Evolutionary conservation across 2,329 filamentous ascomycete species (phyloP), one percentile per base, ranked within the genome.

Genomic region (Verticillium zaregamsianum): DNA sequence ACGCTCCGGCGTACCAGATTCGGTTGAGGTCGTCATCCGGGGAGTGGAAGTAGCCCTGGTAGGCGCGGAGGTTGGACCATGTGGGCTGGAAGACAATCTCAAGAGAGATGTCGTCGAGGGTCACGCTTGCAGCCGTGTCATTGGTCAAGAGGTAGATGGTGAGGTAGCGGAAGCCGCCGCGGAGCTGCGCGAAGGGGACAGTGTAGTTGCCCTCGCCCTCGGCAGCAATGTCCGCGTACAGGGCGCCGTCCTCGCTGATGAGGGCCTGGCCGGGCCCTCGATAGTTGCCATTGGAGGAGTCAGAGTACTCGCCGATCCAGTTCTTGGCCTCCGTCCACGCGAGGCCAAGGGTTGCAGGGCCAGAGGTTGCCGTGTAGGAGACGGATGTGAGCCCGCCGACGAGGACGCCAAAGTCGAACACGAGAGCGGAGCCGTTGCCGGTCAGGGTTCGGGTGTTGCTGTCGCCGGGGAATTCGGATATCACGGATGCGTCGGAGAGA

Each of bases 341-440:
- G 8, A 83, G 66, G 0, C 80, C 79, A 6, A 83, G 64, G 1
- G 72, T 68, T 4, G 75, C 77, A 17, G 64, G 67, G 17, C 69
- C 68, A 32, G 52, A 25, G 32, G 5, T 14, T 3, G 56, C 60
- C 3, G 72, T 74, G 66, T 84, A 87, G 11, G 76, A 70, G n/a
- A 87, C 66, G 3, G 77, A 79, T 5, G 82, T 72, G 61, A 86
- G 79, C 5, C 85, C 85, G 40, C 84, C 84, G 5, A 87, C 82
- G 68, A 86, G 82, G 28, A 79, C 74, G 4, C 83, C 84, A 68
- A 87, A 87, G 69, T 87, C 85, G 61, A 85, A 84, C 2, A 86
- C 79, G 2, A 84, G 69, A n/a, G 77, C 74, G 3, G 81, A 83
- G 12, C 80, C 82, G 67, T 86, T 84, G 12, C 77, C 75, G 11